Base-by-base conservation (phyloP, 2,329 filamentous ascomycete species). In the Pseudogymnoascus sp. region DNA sequence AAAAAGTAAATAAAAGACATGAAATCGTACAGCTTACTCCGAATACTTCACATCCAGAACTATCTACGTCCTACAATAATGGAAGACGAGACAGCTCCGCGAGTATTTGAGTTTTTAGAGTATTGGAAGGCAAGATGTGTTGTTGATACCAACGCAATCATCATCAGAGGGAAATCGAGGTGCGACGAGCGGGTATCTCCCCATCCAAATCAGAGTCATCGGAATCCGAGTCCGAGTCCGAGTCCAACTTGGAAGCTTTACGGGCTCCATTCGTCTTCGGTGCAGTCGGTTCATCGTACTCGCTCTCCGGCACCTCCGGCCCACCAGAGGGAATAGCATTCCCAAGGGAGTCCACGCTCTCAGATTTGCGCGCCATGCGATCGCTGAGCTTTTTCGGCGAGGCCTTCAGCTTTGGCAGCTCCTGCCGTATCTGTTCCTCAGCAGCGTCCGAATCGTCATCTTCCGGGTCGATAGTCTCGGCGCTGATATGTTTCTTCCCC, bases 291-390 rank as follows among this genome's bases (percentile, higher is more conserved):
- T 53, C 47, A 33, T 53, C 47, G 33, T 53, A 53, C 0, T 53
- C 47, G 28, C 47, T 53, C 47, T 53, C 47, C 1, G 47, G 47
- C 1, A 53, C 47, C 28, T 53, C 47, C 2, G 47, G 47, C 2
- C 47, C 47, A 33, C 47, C 47, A 7, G 47, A 53, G 7, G 47
- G 47, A 3, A 33, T 12, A 14, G 47, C 47, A 53, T 53, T 53
- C n/a, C 47, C 47, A 6, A 53, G 6, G 5, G 47, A 53, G 6
- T 53, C 47, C 47, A 53, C 47, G 57, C 61, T 63, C 53, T 62
- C 63, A 8, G 59, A 64, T 9, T 43, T 22, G 11, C 53, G 36
- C 35, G 61, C 60, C 64, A 67, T 67, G 4, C 59, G 59, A 15
- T 64, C 39, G 25, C 63, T 57, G 30, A 64, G 58, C 15, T 64